Conservation (phyloP, 2,329 filamentous ascomycete genomes). For the Fusarium falciforme region DNA sequence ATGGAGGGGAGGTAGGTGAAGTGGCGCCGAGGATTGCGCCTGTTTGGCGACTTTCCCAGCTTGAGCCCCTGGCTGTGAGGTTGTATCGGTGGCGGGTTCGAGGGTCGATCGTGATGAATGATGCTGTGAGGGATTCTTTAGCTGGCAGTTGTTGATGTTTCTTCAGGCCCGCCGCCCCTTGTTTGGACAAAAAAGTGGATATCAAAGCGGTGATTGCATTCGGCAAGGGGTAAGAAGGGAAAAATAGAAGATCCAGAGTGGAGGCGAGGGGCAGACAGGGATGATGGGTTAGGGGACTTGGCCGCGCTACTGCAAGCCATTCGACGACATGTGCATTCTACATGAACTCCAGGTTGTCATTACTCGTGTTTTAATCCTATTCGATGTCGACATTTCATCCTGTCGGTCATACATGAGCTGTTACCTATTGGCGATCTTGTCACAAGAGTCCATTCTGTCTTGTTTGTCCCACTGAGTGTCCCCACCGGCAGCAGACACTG, state of each 20-base stretch:
- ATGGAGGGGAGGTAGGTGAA: not conserved
- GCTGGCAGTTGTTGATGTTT: not conserved
- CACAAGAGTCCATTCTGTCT: not conserved
- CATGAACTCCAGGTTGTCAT: not conserved
- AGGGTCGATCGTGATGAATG: not conserved
- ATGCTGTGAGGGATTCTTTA: not conserved
- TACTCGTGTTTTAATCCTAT: not conserved
- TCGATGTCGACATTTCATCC: not conserved
- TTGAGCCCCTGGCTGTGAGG: not conserved
- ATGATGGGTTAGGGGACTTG: slow-evolving; percentile 20
- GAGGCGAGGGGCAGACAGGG: not conserved
- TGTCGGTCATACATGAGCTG: not conserved
- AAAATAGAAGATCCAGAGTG: slow-evolving; percentile 38
- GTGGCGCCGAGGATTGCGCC: slow-evolving; percentile 9
- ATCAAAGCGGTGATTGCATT: slow-evolving; percentile 9
- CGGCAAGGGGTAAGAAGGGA: slow-evolving; percentile 4
- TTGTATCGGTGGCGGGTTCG: not conserved
- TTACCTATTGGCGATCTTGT: not conserved
- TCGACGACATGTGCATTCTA: not conserved
- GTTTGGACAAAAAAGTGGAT: slow-evolving; percentile 12
- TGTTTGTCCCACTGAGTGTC: not conserved
- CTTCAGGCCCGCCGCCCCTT: slow-evolving; percentile 15
- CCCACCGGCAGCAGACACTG: not conserved
- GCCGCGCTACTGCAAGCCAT: slow-evolving; percentile 5
- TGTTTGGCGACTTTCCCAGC: slow-evolving; percentile 8